phyloP scores from a whole-genome alignment of 176 grass and related monocot species.

The Urochloa ruziziensis region DNA sequence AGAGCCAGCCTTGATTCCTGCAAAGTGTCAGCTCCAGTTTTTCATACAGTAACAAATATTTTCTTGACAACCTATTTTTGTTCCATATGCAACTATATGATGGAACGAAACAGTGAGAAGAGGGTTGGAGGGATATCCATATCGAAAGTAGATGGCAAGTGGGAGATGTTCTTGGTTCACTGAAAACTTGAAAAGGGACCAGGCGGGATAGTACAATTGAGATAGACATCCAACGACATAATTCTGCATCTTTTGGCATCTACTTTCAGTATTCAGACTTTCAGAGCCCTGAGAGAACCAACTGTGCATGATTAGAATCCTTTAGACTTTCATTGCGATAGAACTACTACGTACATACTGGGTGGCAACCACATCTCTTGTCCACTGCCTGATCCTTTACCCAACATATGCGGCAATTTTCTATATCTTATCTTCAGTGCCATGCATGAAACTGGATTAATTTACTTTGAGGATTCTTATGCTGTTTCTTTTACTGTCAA shows the following conservation, averaged over 20 bases:
- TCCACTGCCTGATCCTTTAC: neutral
- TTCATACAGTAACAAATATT: neutral
- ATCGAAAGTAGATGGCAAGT: constrained; percentile 16
- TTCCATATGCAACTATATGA: neutral
- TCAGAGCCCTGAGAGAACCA: neutral
- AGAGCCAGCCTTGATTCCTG: neutral
- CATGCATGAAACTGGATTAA: neutral
- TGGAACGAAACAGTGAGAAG: neutral
- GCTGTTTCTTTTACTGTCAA: neutral
- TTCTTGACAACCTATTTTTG: neutral
- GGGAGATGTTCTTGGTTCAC: neutral
- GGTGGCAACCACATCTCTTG: neutral
- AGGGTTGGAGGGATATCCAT: constrained; percentile 14
- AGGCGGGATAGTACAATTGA: constrained; percentile 1
- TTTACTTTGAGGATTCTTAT: neutral
- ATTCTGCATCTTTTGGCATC: constrained; percentile 1
- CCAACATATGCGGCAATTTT: neutral
- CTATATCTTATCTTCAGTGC: neutral
- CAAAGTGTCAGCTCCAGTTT: neutral
- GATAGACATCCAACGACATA: neutral
- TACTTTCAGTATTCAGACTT: neutral
- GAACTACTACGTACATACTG: neutral
- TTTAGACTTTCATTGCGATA: neutral
- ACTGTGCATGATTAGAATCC: neutral
- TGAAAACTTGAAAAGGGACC: neutral